Evolutionary conservation across 305 asterid species (phyloP).

Genomic region (Plantago rigida): DNA sequence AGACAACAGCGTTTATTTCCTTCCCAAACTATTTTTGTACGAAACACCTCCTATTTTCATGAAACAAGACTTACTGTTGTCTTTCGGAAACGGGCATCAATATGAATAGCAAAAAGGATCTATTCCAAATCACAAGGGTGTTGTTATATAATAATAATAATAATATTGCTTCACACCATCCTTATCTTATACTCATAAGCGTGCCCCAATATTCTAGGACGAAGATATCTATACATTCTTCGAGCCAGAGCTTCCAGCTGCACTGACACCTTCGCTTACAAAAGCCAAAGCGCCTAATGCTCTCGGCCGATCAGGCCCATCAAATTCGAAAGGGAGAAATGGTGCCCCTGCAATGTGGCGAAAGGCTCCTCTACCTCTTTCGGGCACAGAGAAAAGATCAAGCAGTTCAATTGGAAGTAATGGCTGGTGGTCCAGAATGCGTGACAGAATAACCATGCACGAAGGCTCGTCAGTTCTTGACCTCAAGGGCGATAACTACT

Average conservation of each 20-base stretch:
- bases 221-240: conserved; percentile 76
- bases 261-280: conserved; percentile 31
- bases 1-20: too few species aligned
- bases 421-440: conserved; percentile 53
- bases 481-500: conserved; percentile 68
- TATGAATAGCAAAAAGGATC: too few species aligned
- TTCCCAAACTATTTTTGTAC: too few species aligned
- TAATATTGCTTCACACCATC: not conserved
- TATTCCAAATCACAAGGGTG: not conserved
- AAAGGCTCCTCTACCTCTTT: conserved; percentile 31
- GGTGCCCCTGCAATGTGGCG: conserved; percentile 30
- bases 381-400: conserved; percentile 36
- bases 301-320: conserved; percentile 28
- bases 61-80: too few species aligned
- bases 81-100: too few species aligned
- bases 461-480: conserved; percentile 86
- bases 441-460: conserved; percentile 47
- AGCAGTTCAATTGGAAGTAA: conserved; percentile 36
- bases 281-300: conserved; percentile 49
- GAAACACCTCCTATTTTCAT: too few species aligned
- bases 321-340: conserved; percentile 36
- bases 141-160: too few species aligned
- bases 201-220: conserved; percentile 37
- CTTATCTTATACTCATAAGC: not conserved
- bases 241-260: conserved; percentile 76